Percentiles rank a stretch among this genome's conserved stretches.
Evolutionary conservation across 176 grass and related monocot species (phyloP).

Genomic region (Phragmites australis): DNA sequence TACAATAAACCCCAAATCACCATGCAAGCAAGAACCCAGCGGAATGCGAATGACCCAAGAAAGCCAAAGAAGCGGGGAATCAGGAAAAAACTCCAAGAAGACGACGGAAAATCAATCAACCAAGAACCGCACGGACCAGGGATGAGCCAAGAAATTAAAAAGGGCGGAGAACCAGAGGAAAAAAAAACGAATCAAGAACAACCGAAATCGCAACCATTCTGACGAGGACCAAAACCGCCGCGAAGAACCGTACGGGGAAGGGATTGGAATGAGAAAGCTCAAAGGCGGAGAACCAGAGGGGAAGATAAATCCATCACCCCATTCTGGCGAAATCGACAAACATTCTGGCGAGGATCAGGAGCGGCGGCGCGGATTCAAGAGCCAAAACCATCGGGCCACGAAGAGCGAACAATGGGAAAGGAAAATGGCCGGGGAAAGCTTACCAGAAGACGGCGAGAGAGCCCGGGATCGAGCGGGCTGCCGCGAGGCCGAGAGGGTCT

Average conservation of each 20-base stretch:
- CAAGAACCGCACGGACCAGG: no score
- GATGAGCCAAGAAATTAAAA: no score
- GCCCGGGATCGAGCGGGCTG: not conserved
- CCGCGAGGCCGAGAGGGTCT: not conserved
- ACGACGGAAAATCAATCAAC: not conserved
- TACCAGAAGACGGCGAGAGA: constrained; percentile 7
- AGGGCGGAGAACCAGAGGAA: no score
- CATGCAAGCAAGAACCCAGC: not conserved
- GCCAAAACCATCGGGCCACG: not conserved
- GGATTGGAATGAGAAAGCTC: not conserved
- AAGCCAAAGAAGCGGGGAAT: not conserved
- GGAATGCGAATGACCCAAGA: not conserved
- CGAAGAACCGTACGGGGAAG: not conserved
- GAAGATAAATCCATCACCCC: not conserved
- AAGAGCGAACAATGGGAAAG: not conserved
- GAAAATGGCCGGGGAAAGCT: not conserved
- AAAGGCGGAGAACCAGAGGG: not conserved
- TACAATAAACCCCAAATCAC: not conserved
- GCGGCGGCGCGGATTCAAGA: no score
- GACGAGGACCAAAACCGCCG: not conserved
- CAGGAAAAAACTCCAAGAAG: not conserved
- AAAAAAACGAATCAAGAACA: no score
- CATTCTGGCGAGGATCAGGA: not conserved
- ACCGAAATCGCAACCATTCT: not conserved
- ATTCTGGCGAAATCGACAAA: not conserved